phyloP scores from a whole-genome alignment of 768 basidiomycete species.

The Boletus pseudo-olivaceus region DNA sequence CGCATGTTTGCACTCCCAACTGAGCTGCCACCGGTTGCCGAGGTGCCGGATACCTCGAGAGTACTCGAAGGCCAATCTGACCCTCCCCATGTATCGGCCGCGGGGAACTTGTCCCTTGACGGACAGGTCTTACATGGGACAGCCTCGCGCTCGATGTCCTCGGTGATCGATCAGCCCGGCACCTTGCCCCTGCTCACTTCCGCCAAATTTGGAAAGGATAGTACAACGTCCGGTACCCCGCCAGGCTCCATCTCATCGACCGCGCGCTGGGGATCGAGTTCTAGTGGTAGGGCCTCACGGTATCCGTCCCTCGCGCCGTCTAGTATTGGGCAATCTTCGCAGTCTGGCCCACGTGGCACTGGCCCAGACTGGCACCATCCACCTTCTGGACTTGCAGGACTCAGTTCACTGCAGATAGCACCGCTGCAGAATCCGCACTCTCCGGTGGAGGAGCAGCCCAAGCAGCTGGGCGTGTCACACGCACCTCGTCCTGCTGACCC shows the following conservation, averaged over 20 bases:
- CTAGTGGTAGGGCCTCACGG: conserved; percentile 20
- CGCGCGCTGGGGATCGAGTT: conserved; percentile 9
- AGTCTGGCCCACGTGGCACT: conserved; percentile 7
- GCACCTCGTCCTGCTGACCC: neutral
- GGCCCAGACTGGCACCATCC: conserved; percentile 24
- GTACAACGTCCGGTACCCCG: conserved; percentile 11
- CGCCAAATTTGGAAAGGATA: conserved; percentile 23
- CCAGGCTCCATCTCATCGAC: conserved; percentile 17
- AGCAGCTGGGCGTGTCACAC: neutral
- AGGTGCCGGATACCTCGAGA: conserved; percentile 11
- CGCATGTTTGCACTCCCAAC: neutral
- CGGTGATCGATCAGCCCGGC: neutral
- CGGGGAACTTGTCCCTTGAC: conserved; percentile 8
- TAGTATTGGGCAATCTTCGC: conserved; percentile 9
- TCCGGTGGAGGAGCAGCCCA: conserved; percentile 12
- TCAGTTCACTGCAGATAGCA: conserved; percentile 12
- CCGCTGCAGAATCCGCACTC: conserved; percentile 21
- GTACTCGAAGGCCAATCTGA: neutral
- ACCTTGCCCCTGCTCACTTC: conserved; percentile 26
- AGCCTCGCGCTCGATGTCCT: conserved; percentile 5
- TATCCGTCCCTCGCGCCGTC: conserved; percentile 28
- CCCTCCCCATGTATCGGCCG: conserved; percentile 1
- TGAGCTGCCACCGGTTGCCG: conserved; percentile 20
- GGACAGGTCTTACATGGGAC: conserved; percentile 8
- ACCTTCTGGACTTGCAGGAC: conserved; percentile 23